Evolutionary conservation across 2,329 filamentous ascomycete genomes (phyloP).

Genomic region (Coccinonectria pachysandricola): DNA sequence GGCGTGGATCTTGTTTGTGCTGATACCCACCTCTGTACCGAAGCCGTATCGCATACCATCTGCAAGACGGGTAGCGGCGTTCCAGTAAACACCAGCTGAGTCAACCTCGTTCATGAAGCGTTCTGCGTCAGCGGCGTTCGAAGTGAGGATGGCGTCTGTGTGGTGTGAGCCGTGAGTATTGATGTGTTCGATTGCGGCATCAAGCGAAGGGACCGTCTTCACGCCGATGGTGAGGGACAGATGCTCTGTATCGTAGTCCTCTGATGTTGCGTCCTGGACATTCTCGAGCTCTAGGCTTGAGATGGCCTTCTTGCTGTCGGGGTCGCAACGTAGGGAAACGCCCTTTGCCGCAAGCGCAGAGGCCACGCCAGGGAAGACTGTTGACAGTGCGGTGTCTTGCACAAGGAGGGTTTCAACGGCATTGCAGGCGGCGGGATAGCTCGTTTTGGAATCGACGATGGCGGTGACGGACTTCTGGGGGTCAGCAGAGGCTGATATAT

Average conservation of each 20-base stretch:
- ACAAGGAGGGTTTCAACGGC: conserved; percentile 86
- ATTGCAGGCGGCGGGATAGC: conserved; percentile 94
- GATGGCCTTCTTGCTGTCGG: conserved; percentile 54
- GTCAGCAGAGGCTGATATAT: conserved; percentile 72
- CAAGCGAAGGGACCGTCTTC: conserved; percentile 60
- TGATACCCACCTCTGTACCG: conserved; percentile 95
- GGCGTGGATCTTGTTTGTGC: conserved; percentile 96
- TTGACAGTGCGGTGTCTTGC: conserved; percentile 57
- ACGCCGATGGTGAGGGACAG: conserved; percentile 75
- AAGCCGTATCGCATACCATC: conserved; percentile 97
- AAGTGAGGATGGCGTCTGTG: conserved; percentile 83
- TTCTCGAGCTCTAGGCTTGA: conserved; percentile 30
- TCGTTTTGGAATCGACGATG: conserved; percentile 83
- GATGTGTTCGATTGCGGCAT: conserved; percentile 76
- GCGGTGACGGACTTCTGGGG: conserved; percentile 60
- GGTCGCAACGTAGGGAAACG: conserved; percentile 75
- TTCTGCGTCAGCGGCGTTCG: conserved; percentile 56
- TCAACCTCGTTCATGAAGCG: conserved; percentile 79
- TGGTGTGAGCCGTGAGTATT: conserved; percentile 88
- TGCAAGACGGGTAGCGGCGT: conserved; percentile 85
- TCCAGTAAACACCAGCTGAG: conserved; percentile 92
- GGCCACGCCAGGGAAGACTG: conserved; percentile 62
- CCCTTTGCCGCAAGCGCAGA: conserved; percentile 63
- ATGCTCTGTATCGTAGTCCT: conserved; percentile 83
- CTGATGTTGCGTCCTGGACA: conserved; percentile 54